Conservation (phyloP, 2,329 filamentous ascomycete genomes). For the Talaromyces sp. region DNA sequence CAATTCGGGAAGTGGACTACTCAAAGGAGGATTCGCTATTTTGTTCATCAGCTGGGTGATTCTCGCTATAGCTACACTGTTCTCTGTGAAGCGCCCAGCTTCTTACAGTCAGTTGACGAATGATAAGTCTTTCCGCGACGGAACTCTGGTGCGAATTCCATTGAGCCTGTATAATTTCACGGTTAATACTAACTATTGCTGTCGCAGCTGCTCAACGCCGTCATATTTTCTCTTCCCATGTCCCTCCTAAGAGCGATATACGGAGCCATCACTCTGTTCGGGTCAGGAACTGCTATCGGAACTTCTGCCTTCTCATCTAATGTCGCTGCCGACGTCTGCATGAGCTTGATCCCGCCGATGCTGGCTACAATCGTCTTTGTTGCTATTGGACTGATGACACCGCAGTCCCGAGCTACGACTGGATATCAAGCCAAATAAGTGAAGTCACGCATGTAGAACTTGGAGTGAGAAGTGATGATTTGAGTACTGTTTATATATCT, state of each 20-base stretch:
- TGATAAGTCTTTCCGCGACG: conserved; percentile 6
- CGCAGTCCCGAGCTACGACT: background rate
- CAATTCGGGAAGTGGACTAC: background rate
- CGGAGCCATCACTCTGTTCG: conserved; percentile 12
- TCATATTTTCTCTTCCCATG: conserved; percentile 16
- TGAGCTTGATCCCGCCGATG: conserved; percentile 14
- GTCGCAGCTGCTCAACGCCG: conserved; percentile 15
- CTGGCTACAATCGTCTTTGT: conserved; percentile 9
- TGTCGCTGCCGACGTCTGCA: conserved; percentile 13
- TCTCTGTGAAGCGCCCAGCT: conserved; percentile 3
- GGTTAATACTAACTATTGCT: background rate
- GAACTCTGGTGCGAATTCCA: conserved; percentile 7
- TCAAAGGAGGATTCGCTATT: conserved; percentile 15
- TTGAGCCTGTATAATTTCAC: background rate
- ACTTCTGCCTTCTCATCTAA: conserved; percentile 12
- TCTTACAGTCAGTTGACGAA: conserved; percentile 3
- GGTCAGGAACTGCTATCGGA: background rate
- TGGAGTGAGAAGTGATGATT: background rate
- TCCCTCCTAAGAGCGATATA: conserved; percentile 13
- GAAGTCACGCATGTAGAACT: background rate
- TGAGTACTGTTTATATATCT: background rate
- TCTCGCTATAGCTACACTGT: background rate
- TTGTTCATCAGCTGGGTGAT: conserved; percentile 10
- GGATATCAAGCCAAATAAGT: background rate
- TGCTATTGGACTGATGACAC: conserved; percentile 1